phyloP scores from a whole-genome alignment of 164 flowering plant species.

The Annona squamosa region DNA sequence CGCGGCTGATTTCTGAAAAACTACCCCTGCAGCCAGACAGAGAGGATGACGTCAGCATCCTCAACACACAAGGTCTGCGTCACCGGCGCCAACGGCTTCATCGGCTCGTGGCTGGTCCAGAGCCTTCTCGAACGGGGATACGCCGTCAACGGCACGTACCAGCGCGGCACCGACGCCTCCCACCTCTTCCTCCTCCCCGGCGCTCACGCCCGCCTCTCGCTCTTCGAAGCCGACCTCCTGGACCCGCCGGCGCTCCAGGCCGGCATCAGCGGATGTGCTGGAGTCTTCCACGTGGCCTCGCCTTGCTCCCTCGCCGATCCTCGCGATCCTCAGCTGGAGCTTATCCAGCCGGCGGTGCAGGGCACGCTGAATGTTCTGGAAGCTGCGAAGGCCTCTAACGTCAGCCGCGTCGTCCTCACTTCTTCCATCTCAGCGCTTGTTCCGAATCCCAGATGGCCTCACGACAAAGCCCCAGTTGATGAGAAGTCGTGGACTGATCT shows the following conservation, averaged over 20 bases:
- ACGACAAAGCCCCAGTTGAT: slow-evolving; percentile 27
- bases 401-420: slow-evolving; percentile 70
- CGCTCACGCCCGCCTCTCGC: slow-evolving; percentile 12
- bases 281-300: slow-evolving; percentile 85
- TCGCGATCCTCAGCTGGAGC: slow-evolving; percentile 49
- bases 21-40: background rate
- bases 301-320: slow-evolving; percentile 74
- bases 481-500: slow-evolving; percentile 80
- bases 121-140: slow-evolving; percentile 51
- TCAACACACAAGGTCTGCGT: slow-evolving; percentile 40
- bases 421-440: slow-evolving; percentile 76
- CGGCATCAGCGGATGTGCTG: slow-evolving; percentile 51
- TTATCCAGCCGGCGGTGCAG: slow-evolving; percentile 59
- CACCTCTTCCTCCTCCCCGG: slow-evolving; percentile 42
- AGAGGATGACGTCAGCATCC: slow-evolving; percentile 1
- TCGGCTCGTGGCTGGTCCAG: slow-evolving; percentile 65
- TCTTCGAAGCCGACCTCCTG: slow-evolving; percentile 50
- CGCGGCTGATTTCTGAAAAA: too few species aligned
- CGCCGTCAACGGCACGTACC: slow-evolving; percentile 51
- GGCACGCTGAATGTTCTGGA: slow-evolving; percentile 69
- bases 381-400: slow-evolving; percentile 29
- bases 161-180: slow-evolving; percentile 50
- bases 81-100: slow-evolving; percentile 86
- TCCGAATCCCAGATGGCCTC: slow-evolving; percentile 69
- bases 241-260: slow-evolving; percentile 35